Evolutionary conservation across 805 yeast genomes (phyloP).

Genomic region (Wickerhamiella slavikovae): DNA sequence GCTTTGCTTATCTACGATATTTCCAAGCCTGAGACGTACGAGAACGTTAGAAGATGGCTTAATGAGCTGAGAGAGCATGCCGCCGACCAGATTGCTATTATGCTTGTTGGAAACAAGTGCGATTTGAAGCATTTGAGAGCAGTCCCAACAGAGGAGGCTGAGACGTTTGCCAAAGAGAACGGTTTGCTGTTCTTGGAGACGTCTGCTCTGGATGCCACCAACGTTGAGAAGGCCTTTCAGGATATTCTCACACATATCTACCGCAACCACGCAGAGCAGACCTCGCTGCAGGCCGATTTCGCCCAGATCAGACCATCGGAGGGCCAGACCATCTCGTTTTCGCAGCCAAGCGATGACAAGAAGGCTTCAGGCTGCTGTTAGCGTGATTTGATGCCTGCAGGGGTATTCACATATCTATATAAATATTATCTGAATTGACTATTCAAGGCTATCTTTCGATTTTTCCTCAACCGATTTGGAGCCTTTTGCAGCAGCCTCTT

Average conservation of each 20-base stretch:
- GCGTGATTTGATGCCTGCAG: not conserved
- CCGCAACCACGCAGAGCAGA: conserved; percentile 87
- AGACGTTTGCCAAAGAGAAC: conserved; percentile 65
- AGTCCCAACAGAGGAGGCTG: conserved; percentile 95
- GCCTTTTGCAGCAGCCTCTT: conserved; percentile 22
- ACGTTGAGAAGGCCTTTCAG: conserved; percentile 86
- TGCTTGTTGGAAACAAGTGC: conserved; percentile 91
- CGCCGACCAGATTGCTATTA: conserved; percentile 88
- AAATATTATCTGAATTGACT: not conserved
- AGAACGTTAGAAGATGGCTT: conserved; percentile 79
- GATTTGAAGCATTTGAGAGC: conserved; percentile 88
- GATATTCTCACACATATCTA: conserved; percentile 83
- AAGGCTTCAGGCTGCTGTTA: conserved; percentile 42
- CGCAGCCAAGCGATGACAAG: conserved; percentile 77
- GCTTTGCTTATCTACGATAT: conserved; percentile 92
- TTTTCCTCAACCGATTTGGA: conserved; percentile 26
- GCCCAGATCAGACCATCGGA: conserved; percentile 44
- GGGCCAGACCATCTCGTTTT: conserved; percentile 81
- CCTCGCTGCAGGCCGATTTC: conserved; percentile 59
- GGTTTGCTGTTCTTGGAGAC: conserved; percentile 87
- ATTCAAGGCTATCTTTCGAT: not conserved
- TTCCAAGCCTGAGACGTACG: conserved; percentile 79
- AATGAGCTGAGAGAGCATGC: conserved; percentile 93
- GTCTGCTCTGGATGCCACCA: conserved; percentile 80
- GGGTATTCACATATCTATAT: not conserved